A percentile compares a stretch with the other conserved stretches of the same genome.
Conservation (phyloP, 108 stramenopile genomes). For the Chaetoceros tenuissimus region DNA sequence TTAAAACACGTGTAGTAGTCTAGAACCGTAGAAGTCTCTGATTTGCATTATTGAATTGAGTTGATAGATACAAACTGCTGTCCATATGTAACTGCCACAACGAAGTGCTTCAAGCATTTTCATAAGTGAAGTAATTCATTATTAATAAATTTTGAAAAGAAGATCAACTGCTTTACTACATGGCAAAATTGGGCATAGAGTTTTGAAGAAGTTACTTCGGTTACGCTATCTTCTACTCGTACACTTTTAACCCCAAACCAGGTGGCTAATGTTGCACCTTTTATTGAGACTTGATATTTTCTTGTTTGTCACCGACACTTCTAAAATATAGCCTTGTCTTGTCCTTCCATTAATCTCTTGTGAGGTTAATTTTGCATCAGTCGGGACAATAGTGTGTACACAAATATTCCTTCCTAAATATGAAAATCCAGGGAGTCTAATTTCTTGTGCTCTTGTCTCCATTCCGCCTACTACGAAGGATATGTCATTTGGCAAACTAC, state of each 20-base stretch:
- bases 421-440: constrained; percentile 25
- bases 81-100: no score
- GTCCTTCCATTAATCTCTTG: background rate
- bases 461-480: constrained; percentile 35
- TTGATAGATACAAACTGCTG: no score
- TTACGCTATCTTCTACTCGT: no score
- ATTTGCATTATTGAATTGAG: no score
- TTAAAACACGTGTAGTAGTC: no score
- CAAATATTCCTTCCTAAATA: constrained; percentile 58
- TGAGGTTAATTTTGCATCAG: constrained; percentile 22
- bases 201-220: no score
- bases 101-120: no score
- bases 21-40: no score
- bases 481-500: constrained; percentile 36
- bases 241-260: background rate
- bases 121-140: no score
- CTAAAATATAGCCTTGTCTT: background rate
- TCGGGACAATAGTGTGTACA: constrained; percentile 25
- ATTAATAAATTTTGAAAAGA: no score
- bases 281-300: background rate
- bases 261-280: background rate
- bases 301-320: background rate
- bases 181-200: no score
- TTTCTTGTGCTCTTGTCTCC: constrained; percentile 8
- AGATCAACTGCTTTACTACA: no score